Evolutionary conservation across 1,139 yeast genomes (phyloP).

Genomic region (Geotrichum aggregatum): DNA sequence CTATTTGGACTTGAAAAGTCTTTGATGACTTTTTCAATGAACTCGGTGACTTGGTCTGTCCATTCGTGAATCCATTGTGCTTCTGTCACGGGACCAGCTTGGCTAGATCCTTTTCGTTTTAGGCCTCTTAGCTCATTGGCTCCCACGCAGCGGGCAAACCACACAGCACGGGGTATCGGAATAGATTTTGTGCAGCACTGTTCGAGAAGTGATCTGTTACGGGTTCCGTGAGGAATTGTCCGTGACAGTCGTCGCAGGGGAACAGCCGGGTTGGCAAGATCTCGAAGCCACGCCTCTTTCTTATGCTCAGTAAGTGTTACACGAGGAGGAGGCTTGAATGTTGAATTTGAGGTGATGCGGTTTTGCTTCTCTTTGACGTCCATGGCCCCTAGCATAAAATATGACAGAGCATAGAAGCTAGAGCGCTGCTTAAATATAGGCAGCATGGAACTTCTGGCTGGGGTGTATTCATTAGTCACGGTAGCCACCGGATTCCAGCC

Average conservation of each 20-base stretch:
- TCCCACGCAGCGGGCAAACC: conserved; percentile 86
- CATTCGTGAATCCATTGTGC: conserved; percentile 75
- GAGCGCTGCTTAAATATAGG: conserved; percentile 43
- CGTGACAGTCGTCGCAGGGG: conserved; percentile 66
- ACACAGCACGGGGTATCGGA: conserved; percentile 74
- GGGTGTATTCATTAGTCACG: conserved; percentile 50
- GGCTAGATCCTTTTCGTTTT: conserved; percentile 48
- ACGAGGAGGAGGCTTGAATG: conserved; percentile 75
- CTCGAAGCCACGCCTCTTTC: conserved; percentile 78
- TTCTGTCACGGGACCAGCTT: conserved; percentile 41
- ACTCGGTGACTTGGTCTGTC: conserved; percentile 74
- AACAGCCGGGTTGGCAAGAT: conserved; percentile 61
- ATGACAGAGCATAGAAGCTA: conserved; percentile 58
- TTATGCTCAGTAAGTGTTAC: conserved; percentile 86
- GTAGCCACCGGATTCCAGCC: conserved; percentile 55
- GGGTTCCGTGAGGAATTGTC: conserved; percentile 87
- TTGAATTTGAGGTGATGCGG: conserved; percentile 52
- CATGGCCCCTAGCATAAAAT: conserved; percentile 61
- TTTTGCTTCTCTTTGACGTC: conserved; percentile 62
- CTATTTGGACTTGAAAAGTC: conserved; percentile 22
- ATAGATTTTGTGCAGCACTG: conserved; percentile 61
- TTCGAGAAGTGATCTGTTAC: conserved; percentile 68
- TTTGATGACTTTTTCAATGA: conserved; percentile 47
- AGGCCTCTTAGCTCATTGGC: conserved; percentile 73
- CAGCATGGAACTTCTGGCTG: conserved; percentile 33